Conservation (phyloP, 495 filamentous ascomycete genomes). For the Penicillium chermesinum region DNA sequence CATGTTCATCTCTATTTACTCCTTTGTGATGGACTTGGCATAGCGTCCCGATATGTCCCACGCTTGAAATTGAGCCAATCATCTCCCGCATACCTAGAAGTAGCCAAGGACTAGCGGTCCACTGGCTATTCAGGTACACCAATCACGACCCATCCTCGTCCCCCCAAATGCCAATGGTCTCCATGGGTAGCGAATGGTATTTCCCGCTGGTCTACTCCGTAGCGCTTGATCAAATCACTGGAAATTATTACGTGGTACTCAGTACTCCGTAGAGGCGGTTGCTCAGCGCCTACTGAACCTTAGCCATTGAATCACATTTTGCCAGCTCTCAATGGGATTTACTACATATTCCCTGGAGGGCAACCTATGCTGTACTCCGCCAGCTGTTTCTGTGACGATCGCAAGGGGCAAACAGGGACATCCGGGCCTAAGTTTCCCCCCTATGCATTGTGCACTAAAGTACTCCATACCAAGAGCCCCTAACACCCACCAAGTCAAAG, state of each 20-base stretch:
- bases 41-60: no score
- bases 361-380: no score
- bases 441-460: no score
- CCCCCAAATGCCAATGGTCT: constrained; percentile 19
- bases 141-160: constrained; percentile 11
- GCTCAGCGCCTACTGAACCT: neutral
- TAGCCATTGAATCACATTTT: no score
- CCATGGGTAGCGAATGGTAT: constrained; percentile 16
- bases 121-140: constrained; percentile 22
- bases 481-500: neutral
- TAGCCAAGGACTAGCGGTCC: neutral
- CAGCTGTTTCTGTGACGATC: no score
- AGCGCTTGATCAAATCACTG: neutral
- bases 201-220: neutral
- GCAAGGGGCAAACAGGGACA: constrained; percentile 1
- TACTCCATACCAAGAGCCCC: neutral
- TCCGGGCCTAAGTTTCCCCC: neutral
- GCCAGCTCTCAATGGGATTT: no score
- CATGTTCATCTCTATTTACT: constrained; percentile 1
- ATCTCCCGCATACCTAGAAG: neutral
- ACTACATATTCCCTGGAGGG: no score
- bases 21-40: neutral
- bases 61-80: constrained; percentile 5
- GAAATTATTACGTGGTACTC: neutral
- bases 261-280: neutral